Evolutionary conservation across 177 flowering plant species (phyloP), one percentile per base, ranked within the genome.

Genomic region (Vitis hybrid): DNA sequence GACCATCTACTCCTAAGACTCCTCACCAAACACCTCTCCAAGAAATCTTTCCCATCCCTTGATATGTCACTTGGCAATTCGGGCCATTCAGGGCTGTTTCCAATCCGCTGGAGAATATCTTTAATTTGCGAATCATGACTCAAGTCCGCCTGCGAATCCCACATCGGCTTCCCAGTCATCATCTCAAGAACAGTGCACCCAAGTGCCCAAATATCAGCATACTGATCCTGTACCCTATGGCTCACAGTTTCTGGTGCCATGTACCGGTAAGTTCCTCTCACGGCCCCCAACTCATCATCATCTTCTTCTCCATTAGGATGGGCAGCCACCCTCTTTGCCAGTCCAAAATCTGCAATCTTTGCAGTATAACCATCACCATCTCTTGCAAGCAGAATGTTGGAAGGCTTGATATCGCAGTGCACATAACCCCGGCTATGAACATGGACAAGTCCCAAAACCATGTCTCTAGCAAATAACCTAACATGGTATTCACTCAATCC

Each of bases 21-120:
- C 22, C 50, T 59, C 54, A 66, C 66, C 1, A 72, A 66, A 52
- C 74, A 72, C 18, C n/a, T 52, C 12, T 2, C 13, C 59, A 72
- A 45, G 54, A 72, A 72, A 66, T 72, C 70, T 31, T 51, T 66
- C 1, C 18, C 65, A 8, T 72, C 74, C n/a, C 34, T 12, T 1
- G 70, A 72, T 1, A 72, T 12, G 2, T 5, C 15, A 16, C 1
- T 2, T 1, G 74, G 70, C 9, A 66, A 59, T 48, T 59, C 31
- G 0, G 73, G 73, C 48, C 29, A 15, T 45, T 20, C 56, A 50
- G 15, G 0, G 0, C 59, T 18, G 26, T 18, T 13, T 8, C 52
- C 45, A 7, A 72, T 66, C 12, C 26, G 29, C 4, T 31, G n/a
- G 52, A 69, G 26, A 8, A 34, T 34, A 22, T 34, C 45, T 6